Conservation (phyloP, 2,329 filamentous ascomycete genomes). For the Hawksworthiomyces lignivorus region DNA sequence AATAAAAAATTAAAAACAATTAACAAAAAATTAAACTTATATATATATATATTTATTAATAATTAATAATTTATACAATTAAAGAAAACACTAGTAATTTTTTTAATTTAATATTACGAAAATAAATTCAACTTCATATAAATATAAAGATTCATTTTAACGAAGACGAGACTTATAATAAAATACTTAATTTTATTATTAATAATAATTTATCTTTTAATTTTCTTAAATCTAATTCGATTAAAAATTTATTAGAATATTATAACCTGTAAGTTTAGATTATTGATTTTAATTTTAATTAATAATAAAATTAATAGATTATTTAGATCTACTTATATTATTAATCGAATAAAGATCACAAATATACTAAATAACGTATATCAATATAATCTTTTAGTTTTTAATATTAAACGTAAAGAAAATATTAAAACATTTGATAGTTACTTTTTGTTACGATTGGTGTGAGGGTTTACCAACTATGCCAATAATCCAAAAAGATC, state of each 20-base stretch:
- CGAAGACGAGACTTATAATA: background rate
- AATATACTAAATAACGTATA: background rate
- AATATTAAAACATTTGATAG: background rate
- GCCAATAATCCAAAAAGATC: too few species aligned
- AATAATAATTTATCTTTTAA: too few species aligned
- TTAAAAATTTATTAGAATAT: background rate
- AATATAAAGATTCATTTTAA: too few species aligned
- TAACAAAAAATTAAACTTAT: background rate
- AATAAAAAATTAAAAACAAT: too few species aligned
- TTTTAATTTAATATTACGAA: background rate
- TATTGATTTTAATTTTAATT: background rate
- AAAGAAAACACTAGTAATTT: background rate
- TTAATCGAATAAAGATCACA: background rate
- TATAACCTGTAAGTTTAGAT: slow-evolving; percentile 1
- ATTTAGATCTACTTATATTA: too few species aligned
- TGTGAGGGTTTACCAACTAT: too few species aligned
- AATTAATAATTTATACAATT: slow-evolving; percentile 9
- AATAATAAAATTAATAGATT: background rate
- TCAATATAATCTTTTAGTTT: background rate
- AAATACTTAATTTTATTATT: background rate
- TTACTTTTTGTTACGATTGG: too few species aligned
- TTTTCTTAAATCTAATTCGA: too few species aligned
- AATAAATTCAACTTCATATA: too few species aligned
- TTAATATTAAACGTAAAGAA: background rate
- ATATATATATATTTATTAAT: slow-evolving; percentile 5